These are phyloP conservation scores for Pichia scutulata DNA, from an alignment of 805 yeast species.

Conservation along the genomic window DNA sequence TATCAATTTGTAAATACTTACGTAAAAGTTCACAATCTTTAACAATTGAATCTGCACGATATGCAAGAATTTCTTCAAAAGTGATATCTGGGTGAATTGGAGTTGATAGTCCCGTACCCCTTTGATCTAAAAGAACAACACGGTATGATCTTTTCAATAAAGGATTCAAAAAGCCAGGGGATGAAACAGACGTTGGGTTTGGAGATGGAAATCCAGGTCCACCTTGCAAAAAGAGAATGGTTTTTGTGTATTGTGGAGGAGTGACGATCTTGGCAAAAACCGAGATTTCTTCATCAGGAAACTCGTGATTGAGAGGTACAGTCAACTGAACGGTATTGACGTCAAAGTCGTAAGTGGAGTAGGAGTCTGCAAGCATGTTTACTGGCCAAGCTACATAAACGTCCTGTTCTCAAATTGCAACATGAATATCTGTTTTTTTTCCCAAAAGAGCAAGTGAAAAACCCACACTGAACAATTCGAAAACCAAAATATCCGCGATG, in stretches of 20 bases:
- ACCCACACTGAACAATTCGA: not conserved
- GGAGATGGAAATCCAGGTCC: slow-evolving; percentile 47
- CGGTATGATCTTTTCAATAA: slow-evolving; percentile 17
- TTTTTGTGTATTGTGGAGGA: not conserved
- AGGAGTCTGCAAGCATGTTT: not conserved
- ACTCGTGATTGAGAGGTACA: not conserved
- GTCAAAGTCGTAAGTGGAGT: not conserved
- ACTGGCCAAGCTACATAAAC: too few species aligned
- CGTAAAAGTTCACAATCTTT: slow-evolving; percentile 44
- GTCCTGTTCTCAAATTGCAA: too few species aligned
- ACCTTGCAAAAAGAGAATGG: slow-evolving; percentile 37
- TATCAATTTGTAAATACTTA: slow-evolving; percentile 22
- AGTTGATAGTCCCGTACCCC: slow-evolving; percentile 54
- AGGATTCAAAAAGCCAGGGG: slow-evolving; percentile 14
- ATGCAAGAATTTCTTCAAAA: not conserved
- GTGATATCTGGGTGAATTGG: slow-evolving; percentile 33
- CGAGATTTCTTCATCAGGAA: not conserved
- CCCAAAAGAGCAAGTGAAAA: not conserved
- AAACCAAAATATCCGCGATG: not conserved
- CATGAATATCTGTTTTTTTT: not conserved
- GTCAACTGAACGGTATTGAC: not conserved
- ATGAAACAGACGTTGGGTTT: slow-evolving; percentile 11
- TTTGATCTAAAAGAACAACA: slow-evolving; percentile 41
- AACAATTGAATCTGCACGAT: slow-evolving; percentile 44
- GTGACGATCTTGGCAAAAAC: not conserved